phyloP scores from a whole-genome alignment of 441 rosid species.

The Manihot esculenta region DNA sequence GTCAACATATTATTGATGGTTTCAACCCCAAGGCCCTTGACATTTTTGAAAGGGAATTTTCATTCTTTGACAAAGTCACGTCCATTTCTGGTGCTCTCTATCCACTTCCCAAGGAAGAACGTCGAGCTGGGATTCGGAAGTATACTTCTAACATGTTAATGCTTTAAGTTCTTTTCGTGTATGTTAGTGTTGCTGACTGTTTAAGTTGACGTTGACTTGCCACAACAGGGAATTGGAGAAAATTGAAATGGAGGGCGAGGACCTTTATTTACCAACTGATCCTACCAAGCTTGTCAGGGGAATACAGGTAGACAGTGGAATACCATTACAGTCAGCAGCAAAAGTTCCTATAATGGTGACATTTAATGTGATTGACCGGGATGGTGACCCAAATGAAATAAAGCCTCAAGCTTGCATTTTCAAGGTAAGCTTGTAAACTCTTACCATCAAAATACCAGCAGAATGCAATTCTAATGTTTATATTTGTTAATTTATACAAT shows the following conservation, averaged over 20 bases:
- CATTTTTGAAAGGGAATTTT: constrained; percentile 82
- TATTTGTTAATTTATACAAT: background rate
- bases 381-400: constrained; percentile 58
- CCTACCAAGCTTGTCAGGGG: constrained; percentile 87
- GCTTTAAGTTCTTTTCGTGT: too few species aligned
- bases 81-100: constrained; percentile 78
- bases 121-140: constrained; percentile 95
- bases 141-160: constrained; percentile 30
- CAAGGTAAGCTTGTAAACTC: constrained; percentile 56
- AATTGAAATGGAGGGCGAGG: constrained; percentile 84
- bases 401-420: constrained; percentile 97
- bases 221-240: constrained; percentile 82
- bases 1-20: constrained; percentile 83
- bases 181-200: too few species aligned
- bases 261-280: constrained; percentile 95
- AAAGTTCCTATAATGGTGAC: constrained; percentile 98
- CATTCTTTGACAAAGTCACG: constrained; percentile 94
- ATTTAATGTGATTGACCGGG: constrained; percentile 86
- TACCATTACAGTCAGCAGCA: constrained; percentile 97
- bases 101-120: constrained; percentile 92
- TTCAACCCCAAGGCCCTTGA: constrained; percentile 76
- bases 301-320: constrained; percentile 90
- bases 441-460: background rate
- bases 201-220: constrained; percentile 26
- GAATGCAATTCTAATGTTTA: background rate